A percentile compares a stretch with the other conserved stretches of the same genome.
phyloP scores from a whole-genome alignment of 1,284 basidiomycete genomes.

The Rhodotorula glutinis region DNA sequence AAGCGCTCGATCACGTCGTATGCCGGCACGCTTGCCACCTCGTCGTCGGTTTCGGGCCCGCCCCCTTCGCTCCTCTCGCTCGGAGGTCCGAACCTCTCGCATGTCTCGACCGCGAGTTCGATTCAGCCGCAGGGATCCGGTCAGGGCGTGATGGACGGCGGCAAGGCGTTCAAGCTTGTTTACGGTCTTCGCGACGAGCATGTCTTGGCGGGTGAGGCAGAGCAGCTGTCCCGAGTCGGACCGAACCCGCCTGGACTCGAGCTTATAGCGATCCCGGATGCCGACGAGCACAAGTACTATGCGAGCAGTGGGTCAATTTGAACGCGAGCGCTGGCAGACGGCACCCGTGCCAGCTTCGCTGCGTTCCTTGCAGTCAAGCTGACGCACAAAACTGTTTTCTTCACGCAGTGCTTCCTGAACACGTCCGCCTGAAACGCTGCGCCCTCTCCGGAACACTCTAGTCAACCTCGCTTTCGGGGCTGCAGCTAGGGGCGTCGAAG shows the following conservation, averaged over 20 bases:
- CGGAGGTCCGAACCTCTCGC: background rate
- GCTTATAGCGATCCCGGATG: constrained; percentile 25
- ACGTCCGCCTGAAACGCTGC: constrained; percentile 9
- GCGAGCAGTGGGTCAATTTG: constrained; percentile 12
- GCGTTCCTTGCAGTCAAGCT: no score
- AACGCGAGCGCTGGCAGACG: no score
- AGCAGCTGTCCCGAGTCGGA: background rate
- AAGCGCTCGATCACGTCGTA: background rate
- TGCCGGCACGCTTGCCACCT: constrained; percentile 1
- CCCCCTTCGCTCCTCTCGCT: background rate
- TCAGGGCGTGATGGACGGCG: no score
- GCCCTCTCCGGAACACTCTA: constrained; percentile 16
- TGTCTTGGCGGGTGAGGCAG: background rate
- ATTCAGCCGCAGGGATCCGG: no score
- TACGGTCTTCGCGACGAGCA: no score
- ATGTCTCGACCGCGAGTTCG: background rate
- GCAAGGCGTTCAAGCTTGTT: background rate
- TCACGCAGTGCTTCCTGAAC: constrained; percentile 22
- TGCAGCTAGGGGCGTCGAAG: no score
- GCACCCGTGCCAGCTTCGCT: no score
- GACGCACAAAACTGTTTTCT: background rate
- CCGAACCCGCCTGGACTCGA: constrained; percentile 18
- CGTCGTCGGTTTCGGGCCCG: background rate
- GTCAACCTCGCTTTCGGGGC: no score
- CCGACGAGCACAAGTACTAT: constrained; percentile 28